These are phyloP conservation scores for Bacidia gigantensis DNA, from an alignment of 495 filamentous ascomycete genomes.

Conservation along the genomic window DNA sequence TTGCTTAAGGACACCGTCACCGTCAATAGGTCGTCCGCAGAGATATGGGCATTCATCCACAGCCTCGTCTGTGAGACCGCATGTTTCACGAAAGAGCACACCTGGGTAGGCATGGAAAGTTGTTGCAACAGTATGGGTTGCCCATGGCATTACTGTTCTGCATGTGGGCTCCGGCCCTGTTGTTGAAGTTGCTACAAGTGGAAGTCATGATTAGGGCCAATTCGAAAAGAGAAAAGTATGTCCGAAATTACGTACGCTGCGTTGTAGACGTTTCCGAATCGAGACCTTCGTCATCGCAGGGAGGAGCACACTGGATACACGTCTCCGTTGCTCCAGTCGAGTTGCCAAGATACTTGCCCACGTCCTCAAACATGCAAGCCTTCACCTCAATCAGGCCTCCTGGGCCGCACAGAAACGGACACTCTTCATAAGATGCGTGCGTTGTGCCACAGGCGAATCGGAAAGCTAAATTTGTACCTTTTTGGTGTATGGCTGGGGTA, in stretches of 20 bases:
- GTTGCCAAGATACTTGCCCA: neutral
- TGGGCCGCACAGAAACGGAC: constrained; percentile 3
- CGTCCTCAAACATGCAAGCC: neutral
- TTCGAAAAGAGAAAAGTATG: no score
- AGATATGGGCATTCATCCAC: constrained; percentile 3
- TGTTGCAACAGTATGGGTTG: neutral
- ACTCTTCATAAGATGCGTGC: neutral
- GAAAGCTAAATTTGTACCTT: neutral
- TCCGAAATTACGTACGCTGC: neutral
- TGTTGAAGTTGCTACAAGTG: neutral
- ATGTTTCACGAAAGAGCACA: neutral
- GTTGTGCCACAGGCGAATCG: constrained; percentile 1
- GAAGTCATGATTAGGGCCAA: neutral
- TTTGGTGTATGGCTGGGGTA: constrained; percentile 2
- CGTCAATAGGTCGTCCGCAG: neutral
- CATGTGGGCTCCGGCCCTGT: neutral
- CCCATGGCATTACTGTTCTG: neutral
- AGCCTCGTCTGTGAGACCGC: constrained; percentile 1
- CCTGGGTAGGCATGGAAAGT: neutral
- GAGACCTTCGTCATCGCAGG: neutral
- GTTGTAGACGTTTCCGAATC: neutral
- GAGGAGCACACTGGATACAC: neutral
- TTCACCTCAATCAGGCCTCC: neutral
- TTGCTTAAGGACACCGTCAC: neutral
- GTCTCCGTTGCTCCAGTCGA: neutral